A percentile compares a stretch with the other conserved stretches of the same genome.
Conservation (phyloP, 306 rosid genomes). For the Carpinus viminea region DNA sequence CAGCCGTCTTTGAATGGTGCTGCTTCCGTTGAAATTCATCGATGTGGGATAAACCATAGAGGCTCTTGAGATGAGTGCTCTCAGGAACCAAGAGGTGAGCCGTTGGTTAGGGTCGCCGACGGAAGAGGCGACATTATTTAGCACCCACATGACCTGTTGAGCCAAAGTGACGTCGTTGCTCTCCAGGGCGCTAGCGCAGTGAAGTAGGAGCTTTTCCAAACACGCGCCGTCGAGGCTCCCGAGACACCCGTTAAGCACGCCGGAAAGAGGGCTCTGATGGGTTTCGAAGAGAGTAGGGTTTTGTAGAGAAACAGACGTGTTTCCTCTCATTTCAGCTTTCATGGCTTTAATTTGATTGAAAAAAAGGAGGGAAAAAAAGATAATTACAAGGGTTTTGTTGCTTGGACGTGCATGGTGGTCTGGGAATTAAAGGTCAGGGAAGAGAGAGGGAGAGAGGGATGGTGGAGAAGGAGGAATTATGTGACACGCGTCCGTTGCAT, state of each 20-base stretch:
- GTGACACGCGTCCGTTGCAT: conserved; percentile 18
- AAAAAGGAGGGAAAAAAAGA: neutral
- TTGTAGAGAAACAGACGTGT: conserved; percentile 59
- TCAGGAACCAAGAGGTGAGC: conserved; percentile 85
- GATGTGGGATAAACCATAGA: conserved; percentile 65
- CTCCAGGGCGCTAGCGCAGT: conserved; percentile 90
- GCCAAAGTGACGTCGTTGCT: conserved; percentile 83
- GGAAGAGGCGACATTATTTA: conserved; percentile 84
- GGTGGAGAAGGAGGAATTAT: conserved; percentile 12
- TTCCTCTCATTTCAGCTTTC: conserved; percentile 70
- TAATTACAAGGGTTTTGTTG: neutral
- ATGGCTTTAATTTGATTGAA: conserved; percentile 26
- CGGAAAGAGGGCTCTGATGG: conserved; percentile 46
- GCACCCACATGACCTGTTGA: conserved; percentile 99
- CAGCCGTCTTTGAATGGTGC: conserved; percentile 51
- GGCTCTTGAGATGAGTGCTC: conserved; percentile 84
- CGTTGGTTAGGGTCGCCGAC: conserved; percentile 89
- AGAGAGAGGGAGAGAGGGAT: conserved; percentile 1
- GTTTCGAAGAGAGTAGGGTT: conserved; percentile 52
- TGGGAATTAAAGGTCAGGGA: neutral
- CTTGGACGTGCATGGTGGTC: conserved; percentile 39
- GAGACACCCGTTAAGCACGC: conserved; percentile 73
- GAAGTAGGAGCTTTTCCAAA: conserved; percentile 82
- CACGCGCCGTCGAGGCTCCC: conserved; percentile 91
- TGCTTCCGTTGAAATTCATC: conserved; percentile 49